phyloP scores from a whole-genome alignment of 352 stramenopile species.

The Globisporangium lucens region DNA sequence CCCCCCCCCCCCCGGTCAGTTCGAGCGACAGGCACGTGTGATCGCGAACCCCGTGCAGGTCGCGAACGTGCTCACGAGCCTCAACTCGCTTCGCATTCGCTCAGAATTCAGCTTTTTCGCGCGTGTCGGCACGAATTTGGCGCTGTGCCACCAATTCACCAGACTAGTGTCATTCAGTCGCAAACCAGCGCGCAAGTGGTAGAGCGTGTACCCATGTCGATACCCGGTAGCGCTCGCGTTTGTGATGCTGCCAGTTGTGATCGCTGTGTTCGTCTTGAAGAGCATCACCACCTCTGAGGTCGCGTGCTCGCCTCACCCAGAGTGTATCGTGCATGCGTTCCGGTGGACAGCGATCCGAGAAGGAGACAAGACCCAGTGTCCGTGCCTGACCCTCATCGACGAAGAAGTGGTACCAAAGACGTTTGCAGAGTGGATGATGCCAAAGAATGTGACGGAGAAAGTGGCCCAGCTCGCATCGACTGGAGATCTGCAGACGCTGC shows the following conservation, averaged over 20 bases:
- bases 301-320: conserved; percentile 3
- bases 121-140: no score
- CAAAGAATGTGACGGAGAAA: conserved; percentile 16
- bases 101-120: no score
- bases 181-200: not conserved
- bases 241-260: no score
- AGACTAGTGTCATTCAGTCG: not conserved
- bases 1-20: conserved; percentile 12
- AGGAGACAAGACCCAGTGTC: conserved; percentile 22
- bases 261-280: no score
- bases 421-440: conserved; percentile 23
- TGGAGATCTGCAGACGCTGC: conserved; percentile 29
- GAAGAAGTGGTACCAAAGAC: conserved; percentile 15
- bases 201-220: no score
- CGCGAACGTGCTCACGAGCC: no score
- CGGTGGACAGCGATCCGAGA: conserved; percentile 3
- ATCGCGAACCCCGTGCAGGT: not conserved
- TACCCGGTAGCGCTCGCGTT: no score
- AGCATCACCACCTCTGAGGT: not conserved
- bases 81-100: no score
- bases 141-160: not conserved
- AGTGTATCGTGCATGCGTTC: conserved; percentile 13
- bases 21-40: conserved; percentile 14
- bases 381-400: conserved; percentile 32
- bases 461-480: conserved; percentile 26